Conservation (phyloP, 75 land plant species). For the Sequoiadendron giganteum region DNA sequence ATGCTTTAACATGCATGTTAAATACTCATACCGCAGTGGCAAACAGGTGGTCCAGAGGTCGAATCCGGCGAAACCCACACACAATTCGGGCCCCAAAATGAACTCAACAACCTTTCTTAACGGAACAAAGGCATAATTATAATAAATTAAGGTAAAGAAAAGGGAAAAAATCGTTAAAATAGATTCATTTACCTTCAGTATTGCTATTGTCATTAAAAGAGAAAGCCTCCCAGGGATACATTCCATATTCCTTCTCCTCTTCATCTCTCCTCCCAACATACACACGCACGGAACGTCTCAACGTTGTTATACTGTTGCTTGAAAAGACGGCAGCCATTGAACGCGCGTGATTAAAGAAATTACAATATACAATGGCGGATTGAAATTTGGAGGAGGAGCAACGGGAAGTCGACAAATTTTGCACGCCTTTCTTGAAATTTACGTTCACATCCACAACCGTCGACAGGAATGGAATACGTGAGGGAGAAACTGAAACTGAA, state of each 20-base stretch:
- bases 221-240: constrained; percentile 3
- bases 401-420: neutral
- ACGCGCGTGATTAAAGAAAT: neutral
- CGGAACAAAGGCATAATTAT: too few species aligned
- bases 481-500: neutral
- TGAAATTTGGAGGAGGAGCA: neutral
- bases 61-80: neutral
- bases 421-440: neutral
- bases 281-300: neutral
- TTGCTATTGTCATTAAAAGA: neutral
- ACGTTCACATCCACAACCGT: neutral
- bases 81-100: neutral
- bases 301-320: neutral
- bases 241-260: neutral
- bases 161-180: neutral
- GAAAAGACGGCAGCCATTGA: neutral
- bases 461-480: neutral
- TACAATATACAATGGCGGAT: neutral
- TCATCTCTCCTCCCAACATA: neutral
- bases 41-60: neutral
- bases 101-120: too few species aligned
- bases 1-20: neutral
- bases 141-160: neutral
- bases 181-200: neutral
- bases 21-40: neutral